Evolutionary conservation across 148 eudicot genomes (phyloP).

Genomic region (Gaultheria prostrata): DNA sequence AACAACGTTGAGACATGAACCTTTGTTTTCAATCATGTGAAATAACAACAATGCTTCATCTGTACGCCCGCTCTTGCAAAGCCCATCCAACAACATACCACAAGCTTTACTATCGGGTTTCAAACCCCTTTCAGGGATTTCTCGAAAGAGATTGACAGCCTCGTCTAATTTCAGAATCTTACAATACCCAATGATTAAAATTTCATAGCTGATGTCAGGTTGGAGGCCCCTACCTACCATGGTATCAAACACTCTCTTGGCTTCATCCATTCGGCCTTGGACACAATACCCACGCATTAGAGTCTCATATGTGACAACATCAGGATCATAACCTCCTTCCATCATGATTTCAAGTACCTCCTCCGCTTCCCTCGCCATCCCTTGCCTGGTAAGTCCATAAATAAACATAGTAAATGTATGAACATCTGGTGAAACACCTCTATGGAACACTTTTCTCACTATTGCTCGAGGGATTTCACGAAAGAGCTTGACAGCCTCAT

Average conservation of each 20-base stretch:
- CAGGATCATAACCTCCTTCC: background rate
- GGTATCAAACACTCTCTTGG: background rate
- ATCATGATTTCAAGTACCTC: background rate
- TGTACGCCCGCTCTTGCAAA: background rate
- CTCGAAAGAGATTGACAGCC: constrained; percentile 1
- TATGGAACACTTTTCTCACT: background rate
- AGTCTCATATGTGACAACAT: background rate
- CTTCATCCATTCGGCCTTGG: background rate
- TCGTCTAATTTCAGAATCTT: constrained; percentile 8
- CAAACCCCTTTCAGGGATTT: constrained; percentile 10
- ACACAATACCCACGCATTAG: background rate
- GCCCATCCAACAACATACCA: constrained; percentile 10
- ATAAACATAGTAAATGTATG: background rate
- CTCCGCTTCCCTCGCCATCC: background rate
- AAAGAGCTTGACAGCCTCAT: no score
- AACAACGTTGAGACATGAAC: no score
- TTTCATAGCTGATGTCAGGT: background rate
- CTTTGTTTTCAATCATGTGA: background rate
- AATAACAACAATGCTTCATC: background rate
- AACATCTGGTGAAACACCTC: background rate
- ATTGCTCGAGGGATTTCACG: no score
- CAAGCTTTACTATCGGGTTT: background rate
- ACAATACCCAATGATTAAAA: constrained; percentile 13
- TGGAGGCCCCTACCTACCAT: background rate
- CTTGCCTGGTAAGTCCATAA: background rate